Conservation (phyloP, 2,329 filamentous ascomycete genomes). For the Daldinia sp. region DNA sequence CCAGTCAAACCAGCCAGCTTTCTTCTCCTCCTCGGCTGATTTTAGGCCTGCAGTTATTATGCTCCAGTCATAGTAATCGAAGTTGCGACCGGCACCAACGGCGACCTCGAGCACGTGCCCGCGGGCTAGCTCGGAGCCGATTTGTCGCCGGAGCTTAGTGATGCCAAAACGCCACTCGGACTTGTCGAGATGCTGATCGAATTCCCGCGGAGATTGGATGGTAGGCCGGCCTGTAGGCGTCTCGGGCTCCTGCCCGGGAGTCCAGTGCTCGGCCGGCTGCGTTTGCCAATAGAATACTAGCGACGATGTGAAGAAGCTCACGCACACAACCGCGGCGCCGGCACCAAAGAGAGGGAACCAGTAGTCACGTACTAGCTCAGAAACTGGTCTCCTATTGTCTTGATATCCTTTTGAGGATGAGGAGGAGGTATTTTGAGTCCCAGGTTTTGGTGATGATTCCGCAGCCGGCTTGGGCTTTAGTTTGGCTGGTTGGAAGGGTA, state of each 20-base stretch:
- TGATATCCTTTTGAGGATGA: constrained; percentile 11
- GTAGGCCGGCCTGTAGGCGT: constrained; percentile 59
- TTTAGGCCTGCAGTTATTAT: constrained; percentile 34
- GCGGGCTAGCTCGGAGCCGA: constrained; percentile 55
- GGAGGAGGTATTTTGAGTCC: background rate
- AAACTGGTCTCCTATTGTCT: constrained; percentile 26
- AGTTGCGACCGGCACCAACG: constrained; percentile 69
- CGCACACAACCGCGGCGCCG: constrained; percentile 54
- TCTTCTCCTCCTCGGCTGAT: constrained; percentile 32
- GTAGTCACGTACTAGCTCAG: constrained; percentile 47
- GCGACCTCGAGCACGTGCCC: constrained; percentile 71
- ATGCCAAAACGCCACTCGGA: constrained; percentile 67
- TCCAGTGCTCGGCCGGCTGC: constrained; percentile 41
- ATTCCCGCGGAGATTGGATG: constrained; percentile 60
- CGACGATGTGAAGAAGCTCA: constrained; percentile 58
- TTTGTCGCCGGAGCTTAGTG: constrained; percentile 56
- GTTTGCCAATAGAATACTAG: constrained; percentile 38
- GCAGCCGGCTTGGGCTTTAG: constrained; percentile 5
- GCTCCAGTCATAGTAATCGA: constrained; percentile 67
- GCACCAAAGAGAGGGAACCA: constrained; percentile 57
- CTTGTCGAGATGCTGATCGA: constrained; percentile 66
- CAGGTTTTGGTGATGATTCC: constrained; percentile 3
- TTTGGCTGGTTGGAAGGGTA: constrained; percentile 34
- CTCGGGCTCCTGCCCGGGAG: constrained; percentile 48
- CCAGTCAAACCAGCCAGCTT: constrained; percentile 33